Percentiles rank a stretch among this genome's conserved stretches.
Conservation (phyloP, 352 stramenopile species). For the Phytophthora tubulina region DNA sequence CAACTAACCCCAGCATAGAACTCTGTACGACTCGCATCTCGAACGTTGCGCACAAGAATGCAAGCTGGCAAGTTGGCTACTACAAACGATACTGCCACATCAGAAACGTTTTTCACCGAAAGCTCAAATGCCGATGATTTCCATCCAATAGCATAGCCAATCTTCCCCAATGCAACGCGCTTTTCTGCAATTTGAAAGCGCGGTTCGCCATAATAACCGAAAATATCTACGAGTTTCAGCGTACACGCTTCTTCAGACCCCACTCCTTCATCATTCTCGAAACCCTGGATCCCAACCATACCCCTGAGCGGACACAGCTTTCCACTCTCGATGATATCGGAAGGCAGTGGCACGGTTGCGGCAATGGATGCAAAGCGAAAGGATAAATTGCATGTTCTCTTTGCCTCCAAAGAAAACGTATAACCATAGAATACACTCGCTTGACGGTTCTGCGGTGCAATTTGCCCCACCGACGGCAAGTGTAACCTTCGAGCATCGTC, state of each 20-base stretch:
- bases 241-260: conserved; percentile 60
- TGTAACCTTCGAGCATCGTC: conserved; percentile 42
- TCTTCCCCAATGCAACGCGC: conserved; percentile 75
- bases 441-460: conserved; percentile 10
- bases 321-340: conserved; percentile 68
- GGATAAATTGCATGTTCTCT: conserved; percentile 57
- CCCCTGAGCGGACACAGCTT: conserved; percentile 67
- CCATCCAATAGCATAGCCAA: conserved; percentile 85
- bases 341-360: conserved; percentile 53
- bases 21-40: conserved; percentile 39
- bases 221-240: conserved; percentile 69
- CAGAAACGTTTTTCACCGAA: conserved; percentile 73
- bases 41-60: conserved; percentile 60
- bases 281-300: conserved; percentile 82
- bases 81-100: conserved; percentile 67
- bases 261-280: conserved; percentile 35
- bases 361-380: conserved; percentile 82
- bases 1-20: conserved; percentile 33
- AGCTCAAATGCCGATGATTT: conserved; percentile 76
- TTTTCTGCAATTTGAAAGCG: conserved; percentile 64
- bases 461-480: conserved; percentile 1
- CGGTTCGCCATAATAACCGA: conserved; percentile 73
- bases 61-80: conserved; percentile 65
- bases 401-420: conserved; percentile 53
- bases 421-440: conserved; percentile 64